Percentiles rank a stretch among this genome's conserved stretches.
Conservation (phyloP, 257 asterid genomes). For the Parsonsia alboflavescens region DNA sequence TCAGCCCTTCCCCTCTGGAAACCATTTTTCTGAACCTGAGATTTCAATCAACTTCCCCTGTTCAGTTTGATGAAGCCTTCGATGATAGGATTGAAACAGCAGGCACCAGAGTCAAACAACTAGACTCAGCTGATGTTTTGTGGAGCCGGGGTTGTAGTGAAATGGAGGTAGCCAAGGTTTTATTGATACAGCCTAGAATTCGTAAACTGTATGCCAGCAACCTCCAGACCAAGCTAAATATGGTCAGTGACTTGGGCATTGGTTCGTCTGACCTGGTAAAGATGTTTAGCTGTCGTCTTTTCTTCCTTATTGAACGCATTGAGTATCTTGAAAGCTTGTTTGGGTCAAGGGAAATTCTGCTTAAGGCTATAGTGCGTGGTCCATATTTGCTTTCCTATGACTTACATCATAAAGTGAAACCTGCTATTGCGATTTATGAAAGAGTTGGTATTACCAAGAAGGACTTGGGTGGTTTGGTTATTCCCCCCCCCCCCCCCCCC, state of each 20-base stretch:
- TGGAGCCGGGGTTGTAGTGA: slow-evolving; percentile 66
- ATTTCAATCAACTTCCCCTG: slow-evolving; percentile 31
- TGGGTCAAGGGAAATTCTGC: slow-evolving; percentile 51
- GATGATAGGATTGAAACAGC: slow-evolving; percentile 22
- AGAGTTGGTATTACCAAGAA: slow-evolving; percentile 49
- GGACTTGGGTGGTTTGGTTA: slow-evolving; percentile 51
- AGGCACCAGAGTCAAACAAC: slow-evolving; percentile 12
- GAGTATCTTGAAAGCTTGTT: slow-evolving; percentile 43
- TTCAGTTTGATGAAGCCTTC: slow-evolving; percentile 21
- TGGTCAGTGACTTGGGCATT: slow-evolving; percentile 50
- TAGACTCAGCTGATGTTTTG: slow-evolving; percentile 40
- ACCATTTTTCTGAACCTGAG: slow-evolving; percentile 15
- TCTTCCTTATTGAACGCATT: slow-evolving; percentile 72
- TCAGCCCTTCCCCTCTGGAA: slow-evolving; percentile 17
- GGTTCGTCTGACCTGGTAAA: slow-evolving; percentile 48
- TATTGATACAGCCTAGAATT: slow-evolving; percentile 49
- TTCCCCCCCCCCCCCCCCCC: slow-evolving; percentile 72
- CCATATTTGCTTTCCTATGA: slow-evolving; percentile 74
- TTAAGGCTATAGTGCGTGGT: slow-evolving; percentile 60
- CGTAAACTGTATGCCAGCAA: slow-evolving; percentile 31
- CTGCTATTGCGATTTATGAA: slow-evolving; percentile 50
- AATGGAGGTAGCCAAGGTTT: slow-evolving; percentile 49
- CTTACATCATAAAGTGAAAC: slow-evolving; percentile 50
- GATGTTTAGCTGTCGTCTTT: slow-evolving; percentile 64
- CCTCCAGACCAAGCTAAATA: slow-evolving; percentile 54